Evolutionary conservation across 2,329 filamentous ascomycete genomes (phyloP), one percentile per base, ranked within the genome.

Genomic region (Cladosporium sp.): DNA sequence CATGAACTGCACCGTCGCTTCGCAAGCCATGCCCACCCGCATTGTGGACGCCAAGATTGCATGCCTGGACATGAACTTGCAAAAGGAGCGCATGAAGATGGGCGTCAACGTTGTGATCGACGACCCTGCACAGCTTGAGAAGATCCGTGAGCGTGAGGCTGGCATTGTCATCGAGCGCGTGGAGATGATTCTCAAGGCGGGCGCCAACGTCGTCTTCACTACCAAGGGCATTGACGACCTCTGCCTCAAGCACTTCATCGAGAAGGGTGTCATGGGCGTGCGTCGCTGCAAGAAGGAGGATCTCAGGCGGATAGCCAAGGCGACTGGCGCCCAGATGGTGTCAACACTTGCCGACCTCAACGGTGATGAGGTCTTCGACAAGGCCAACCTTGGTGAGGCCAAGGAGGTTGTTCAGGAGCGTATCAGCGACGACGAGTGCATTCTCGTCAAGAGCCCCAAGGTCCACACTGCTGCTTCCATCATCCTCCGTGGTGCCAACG

Each of bases 81-180:
- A 97, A 72, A 99, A 99, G 80, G 93, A 97, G 81, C 85, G 93
- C 66, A 97, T 99, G 94, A 97, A 99, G 83, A 80, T 99, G 59
- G 94, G 94, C 65, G 94, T 99, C 60, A 93, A 99, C 76, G 96
- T 99, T 69, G 97, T 94, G 12, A 89, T 99, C 64, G 94, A 99
- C 67, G 94, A 99, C 73, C 94, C 94, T 49, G 88, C 95, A 73
- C 94, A 99, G 75, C 83, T 99, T 51, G 94, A 99, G 80, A 92
- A 97, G 82, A 99, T 99, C 68, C 86, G 94, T 60, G 87, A 94
- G 68, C 85, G 94, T 56, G 94, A 99, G 75, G 85, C 92, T 17
- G 91, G 91, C 67, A 96, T 99, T 78, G 85, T 99, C 47, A 83
- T 96, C 60, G 94, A 99, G 72, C 84, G 91, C 62, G 88, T 99